Evolutionary conservation across 306 rosid genomes (phyloP).

Genomic region (Cicer yamashitae): DNA sequence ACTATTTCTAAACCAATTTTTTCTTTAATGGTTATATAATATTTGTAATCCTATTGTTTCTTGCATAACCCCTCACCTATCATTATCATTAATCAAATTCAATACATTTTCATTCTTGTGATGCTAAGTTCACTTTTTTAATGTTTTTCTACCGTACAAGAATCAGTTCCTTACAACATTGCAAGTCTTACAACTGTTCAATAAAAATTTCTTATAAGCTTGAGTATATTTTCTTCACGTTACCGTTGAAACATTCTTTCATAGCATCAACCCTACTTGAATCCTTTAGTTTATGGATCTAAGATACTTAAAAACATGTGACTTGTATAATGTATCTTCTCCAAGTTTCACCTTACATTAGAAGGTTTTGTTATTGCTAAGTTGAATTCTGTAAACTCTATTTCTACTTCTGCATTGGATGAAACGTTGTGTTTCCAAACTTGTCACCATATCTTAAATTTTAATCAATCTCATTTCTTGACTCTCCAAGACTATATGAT

Average conservation of each 20-base stretch:
- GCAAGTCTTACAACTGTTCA: neutral
- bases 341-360: neutral
- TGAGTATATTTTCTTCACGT: constrained; percentile 4
- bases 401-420: neutral
- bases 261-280: neutral
- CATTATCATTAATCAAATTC: neutral
- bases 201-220: neutral
- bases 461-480: neutral
- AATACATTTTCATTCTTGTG: neutral
- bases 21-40: neutral
- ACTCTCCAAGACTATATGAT: neutral
- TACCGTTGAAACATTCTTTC: neutral
- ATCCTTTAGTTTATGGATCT: neutral
- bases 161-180: constrained; percentile 6
- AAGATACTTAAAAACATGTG: neutral
- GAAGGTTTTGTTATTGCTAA: neutral
- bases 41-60: neutral
- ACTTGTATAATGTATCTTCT: neutral
- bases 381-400: neutral
- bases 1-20: neutral
- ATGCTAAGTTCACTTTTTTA: neutral
- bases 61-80: neutral
- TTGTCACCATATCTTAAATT: neutral
- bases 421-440: neutral
- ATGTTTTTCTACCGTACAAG: neutral